Evolutionary conservation across 1,284 basidiomycete genomes (phyloP).

Genomic region (Trichosporon ovoides): DNA sequence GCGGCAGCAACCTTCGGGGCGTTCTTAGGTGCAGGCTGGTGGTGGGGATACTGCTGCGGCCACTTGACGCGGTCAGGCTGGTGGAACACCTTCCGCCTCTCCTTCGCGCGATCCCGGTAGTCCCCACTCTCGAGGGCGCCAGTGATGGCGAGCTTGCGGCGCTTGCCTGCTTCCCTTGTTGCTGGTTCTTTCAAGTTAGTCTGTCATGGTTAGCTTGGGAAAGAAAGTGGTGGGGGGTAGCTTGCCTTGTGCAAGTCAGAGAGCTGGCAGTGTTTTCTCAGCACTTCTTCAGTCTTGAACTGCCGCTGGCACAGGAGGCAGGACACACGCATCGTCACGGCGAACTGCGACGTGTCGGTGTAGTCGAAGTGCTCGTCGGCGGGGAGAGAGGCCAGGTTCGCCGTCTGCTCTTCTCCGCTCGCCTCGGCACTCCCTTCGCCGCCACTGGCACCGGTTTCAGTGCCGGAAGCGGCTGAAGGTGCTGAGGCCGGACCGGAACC

Average conservation of each 20-base stretch:
- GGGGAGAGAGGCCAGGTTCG: neutral
- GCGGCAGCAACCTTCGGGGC: neutral
- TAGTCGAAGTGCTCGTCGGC: slow-evolving; percentile 62
- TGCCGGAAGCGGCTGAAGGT: neutral
- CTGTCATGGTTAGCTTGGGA: slow-evolving; percentile 50
- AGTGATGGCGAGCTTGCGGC: slow-evolving; percentile 59
- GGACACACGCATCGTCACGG: slow-evolving; percentile 55
- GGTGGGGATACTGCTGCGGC: slow-evolving; percentile 54
- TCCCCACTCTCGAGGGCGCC: slow-evolving; percentile 49
- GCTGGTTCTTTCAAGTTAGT: slow-evolving; percentile 70
- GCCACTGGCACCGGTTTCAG: no score
- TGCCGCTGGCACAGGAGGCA: slow-evolving; percentile 86
- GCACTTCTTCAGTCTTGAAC: slow-evolving; percentile 77
- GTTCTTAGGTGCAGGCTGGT: neutral
- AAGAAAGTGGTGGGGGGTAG: no score
- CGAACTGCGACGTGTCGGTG: slow-evolving; percentile 55
- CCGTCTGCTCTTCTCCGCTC: slow-evolving; percentile 9
- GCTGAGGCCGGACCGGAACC: neutral
- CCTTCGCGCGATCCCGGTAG: slow-evolving; percentile 85
- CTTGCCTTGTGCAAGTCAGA: slow-evolving; percentile 88
- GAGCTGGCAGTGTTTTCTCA: slow-evolving; percentile 79
- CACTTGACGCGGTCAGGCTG: slow-evolving; percentile 65
- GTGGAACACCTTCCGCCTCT: slow-evolving; percentile 78
- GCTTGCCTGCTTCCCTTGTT: slow-evolving; percentile 65
- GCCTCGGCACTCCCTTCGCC: no score